A percentile compares a stretch with the other conserved stretches of the same genome.
phyloP scores from a whole-genome alignment of 2,329 filamentous ascomycete species.

The Septoria linicola region DNA sequence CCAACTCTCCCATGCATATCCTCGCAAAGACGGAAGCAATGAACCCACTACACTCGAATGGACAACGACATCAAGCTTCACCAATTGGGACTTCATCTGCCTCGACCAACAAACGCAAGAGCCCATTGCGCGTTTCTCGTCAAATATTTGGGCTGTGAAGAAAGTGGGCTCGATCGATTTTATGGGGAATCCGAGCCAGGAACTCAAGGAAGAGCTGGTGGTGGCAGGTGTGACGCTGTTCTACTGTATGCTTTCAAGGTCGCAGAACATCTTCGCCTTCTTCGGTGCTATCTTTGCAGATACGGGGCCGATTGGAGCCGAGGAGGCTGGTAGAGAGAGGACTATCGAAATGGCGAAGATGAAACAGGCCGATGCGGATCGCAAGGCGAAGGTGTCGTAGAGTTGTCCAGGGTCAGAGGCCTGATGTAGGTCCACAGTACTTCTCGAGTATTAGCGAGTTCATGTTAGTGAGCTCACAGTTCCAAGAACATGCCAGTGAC shows the following conservation, averaged over 20 bases:
- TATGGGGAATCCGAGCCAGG: slow-evolving; percentile 7
- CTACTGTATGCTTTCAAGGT: slow-evolving; percentile 11
- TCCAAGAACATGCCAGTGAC: no score
- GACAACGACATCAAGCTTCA: slow-evolving; percentile 8
- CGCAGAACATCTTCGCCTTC: slow-evolving; percentile 3
- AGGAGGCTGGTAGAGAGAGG: not conserved
- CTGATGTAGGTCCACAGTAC: no score
- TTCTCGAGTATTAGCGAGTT: no score
- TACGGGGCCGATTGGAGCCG: not conserved
- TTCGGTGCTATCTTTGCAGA: slow-evolving; percentile 13
- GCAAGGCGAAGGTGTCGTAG: not conserved
- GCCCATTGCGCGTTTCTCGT: slow-evolving; percentile 12
- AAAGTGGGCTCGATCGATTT: slow-evolving; percentile 15
- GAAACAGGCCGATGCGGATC: not conserved
- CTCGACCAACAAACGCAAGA: slow-evolving; percentile 9
- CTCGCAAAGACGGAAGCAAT: not conserved
- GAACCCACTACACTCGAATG: slow-evolving; percentile 8
- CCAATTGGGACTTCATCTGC: slow-evolving; percentile 17
- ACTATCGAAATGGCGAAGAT: not conserved
- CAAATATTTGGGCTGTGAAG: slow-evolving; percentile 15
- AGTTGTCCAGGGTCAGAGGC: not conserved
- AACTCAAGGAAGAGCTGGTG: slow-evolving; percentile 12
- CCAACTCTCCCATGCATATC: slow-evolving; percentile 7
- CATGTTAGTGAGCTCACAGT: no score
- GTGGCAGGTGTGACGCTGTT: slow-evolving; percentile 14